Percentiles rank a stretch among this genome's conserved stretches.
These are phyloP conservation scores for Avena sativa DNA, from an alignment of 176 grass and related monocot genomes.

Conservation along the genomic window DNA sequence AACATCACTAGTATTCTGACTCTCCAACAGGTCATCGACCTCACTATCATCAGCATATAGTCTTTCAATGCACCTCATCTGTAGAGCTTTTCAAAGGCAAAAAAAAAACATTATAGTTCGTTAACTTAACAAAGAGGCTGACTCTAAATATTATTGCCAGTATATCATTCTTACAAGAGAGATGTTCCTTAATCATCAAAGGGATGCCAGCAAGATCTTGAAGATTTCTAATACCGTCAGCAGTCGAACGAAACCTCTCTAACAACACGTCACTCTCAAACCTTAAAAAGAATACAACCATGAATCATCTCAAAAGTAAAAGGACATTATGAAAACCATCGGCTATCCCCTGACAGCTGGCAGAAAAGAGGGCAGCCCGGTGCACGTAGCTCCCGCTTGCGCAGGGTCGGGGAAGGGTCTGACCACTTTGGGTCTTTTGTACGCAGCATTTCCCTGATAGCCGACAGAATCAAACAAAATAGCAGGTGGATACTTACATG, in stretches of 20 bases:
- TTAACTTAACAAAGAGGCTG: constrained; percentile 3
- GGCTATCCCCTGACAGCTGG: neutral
- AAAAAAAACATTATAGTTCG: constrained; percentile 2
- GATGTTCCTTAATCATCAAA: constrained; percentile 39
- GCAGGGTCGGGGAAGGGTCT: no score
- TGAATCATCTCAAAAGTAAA: neutral
- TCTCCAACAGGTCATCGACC: constrained; percentile 35
- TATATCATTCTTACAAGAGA: constrained; percentile 51
- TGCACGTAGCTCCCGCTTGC: no score
- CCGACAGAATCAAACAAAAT: neutral
- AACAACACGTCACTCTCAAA: constrained; percentile 58
- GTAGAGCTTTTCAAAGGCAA: constrained; percentile 42
- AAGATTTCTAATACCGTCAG: constrained; percentile 40
- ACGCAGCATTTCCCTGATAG: neutral
- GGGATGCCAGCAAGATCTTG: neutral
- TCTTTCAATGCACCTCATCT: constrained; percentile 58
- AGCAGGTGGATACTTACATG: constrained; percentile 42
- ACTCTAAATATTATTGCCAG: neutral
- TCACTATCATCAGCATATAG: constrained; percentile 51
- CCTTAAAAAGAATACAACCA: constrained; percentile 21
- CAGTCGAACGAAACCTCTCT: constrained; percentile 37
- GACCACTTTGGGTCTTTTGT: no score
- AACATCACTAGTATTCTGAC: neutral
- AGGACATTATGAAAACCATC: neutral
- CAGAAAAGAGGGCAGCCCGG: no score